Conservation (phyloP, 148 eudicot genomes). For the Vaccinium vitisidaea region DNA sequence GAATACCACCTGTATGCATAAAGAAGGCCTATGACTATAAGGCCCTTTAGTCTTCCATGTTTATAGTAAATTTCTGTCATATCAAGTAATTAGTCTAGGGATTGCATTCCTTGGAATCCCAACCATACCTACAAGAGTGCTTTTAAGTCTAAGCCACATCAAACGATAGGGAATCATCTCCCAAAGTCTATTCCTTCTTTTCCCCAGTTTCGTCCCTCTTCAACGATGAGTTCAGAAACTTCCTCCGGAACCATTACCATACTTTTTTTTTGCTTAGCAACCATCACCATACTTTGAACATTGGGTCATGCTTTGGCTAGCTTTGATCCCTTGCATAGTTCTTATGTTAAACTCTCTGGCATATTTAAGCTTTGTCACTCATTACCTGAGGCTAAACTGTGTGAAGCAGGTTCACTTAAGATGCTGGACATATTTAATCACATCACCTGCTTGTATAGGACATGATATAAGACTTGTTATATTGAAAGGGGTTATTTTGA, state of each 20-base stretch:
- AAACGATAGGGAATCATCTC: neutral
- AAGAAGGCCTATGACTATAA: no score
- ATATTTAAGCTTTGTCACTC: neutral
- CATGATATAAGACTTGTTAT: neutral
- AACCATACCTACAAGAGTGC: neutral
- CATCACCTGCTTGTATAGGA: neutral
- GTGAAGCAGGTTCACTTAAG: neutral
- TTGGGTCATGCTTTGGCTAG: neutral
- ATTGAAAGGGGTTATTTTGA: neutral
- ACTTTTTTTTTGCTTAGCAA: neutral
- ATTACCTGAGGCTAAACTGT: neutral
- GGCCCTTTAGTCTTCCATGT: neutral
- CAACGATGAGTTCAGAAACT: neutral
- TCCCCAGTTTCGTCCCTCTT: neutral
- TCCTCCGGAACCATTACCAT: neutral
- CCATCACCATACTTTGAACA: no score
- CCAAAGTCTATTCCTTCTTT: neutral
- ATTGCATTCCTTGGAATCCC: neutral
- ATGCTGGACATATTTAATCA: neutral
- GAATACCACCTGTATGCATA: no score
- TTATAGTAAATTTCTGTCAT: neutral
- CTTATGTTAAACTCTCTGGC: neutral
- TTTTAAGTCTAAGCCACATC: neutral
- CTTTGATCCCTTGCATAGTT: neutral
- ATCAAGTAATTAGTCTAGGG: neutral